These are phyloP conservation scores for Dactylis glomerata DNA, from an alignment of 176 grass and related monocot genomes.

Conservation along the genomic window DNA sequence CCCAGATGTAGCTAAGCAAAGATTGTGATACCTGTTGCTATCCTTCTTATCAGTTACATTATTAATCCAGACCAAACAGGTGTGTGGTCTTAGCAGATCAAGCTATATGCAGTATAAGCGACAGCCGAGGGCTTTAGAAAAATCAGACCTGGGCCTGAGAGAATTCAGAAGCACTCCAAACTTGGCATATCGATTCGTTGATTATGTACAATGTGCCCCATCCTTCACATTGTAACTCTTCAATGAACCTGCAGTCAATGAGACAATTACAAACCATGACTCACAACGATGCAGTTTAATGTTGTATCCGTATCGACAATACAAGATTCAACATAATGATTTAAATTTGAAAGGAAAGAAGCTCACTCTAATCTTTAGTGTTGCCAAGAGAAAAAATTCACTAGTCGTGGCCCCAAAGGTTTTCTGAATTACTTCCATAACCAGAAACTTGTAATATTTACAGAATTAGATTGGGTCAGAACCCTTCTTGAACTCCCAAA, in stretches of 20 bases:
- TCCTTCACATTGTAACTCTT: neutral
- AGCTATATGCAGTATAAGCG: neutral
- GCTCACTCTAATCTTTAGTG: neutral
- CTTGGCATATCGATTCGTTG: neutral
- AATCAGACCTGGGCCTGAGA: conserved; percentile 26
- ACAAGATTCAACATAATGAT: neutral
- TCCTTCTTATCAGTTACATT: neutral
- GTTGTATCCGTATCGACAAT: neutral
- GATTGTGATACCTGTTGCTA: neutral
- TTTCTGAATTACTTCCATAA: neutral
- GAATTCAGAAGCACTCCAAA: conserved; percentile 4
- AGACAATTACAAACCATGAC: conserved; percentile 20
- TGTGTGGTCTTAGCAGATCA: neutral
- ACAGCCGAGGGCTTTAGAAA: neutral
- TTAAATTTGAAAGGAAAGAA: neutral
- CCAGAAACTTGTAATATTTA: neutral
- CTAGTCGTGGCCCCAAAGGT: neutral
- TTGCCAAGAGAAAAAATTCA: too few relatives aligned
- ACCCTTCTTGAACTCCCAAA: neutral
- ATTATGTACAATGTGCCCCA: neutral
- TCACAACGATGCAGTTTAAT: neutral
- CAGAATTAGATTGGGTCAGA: neutral
- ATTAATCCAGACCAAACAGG: neutral
- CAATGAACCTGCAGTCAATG: neutral
- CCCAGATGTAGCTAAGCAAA: neutral